These are phyloP conservation scores for Reutealis trisperma DNA, from an alignment of 345 rosid species.

Conservation along the genomic window DNA sequence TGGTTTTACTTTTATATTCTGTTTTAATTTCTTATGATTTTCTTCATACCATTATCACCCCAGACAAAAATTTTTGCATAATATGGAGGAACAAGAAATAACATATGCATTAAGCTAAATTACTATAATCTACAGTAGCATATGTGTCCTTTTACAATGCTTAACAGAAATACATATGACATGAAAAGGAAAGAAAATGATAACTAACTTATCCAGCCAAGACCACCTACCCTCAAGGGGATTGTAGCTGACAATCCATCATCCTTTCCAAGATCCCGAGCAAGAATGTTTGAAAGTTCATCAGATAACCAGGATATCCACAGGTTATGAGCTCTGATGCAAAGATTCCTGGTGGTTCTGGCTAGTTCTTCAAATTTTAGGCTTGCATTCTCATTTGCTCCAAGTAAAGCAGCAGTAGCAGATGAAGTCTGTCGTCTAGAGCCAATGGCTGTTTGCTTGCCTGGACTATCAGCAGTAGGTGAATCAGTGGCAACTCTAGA, in stretches of 20 bases:
- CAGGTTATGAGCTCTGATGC: conserved; percentile 82
- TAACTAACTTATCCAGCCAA: conserved; percentile 1
- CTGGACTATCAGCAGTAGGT: conserved; percentile 49
- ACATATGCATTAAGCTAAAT: not conserved
- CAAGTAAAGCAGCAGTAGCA: conserved; percentile 81
- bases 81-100: not conserved
- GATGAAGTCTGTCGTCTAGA: conserved; percentile 69
- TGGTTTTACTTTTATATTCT: not conserved
- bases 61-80: not conserved
- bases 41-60: not conserved
- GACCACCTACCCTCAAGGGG: conserved; percentile 66
- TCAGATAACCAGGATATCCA: conserved; percentile 91
- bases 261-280: conserved; percentile 65
- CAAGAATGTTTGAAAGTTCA: conserved; percentile 78
- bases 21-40: too few species aligned
- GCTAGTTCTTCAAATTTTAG: conserved; percentile 71
- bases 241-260: conserved; percentile 78
- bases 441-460: conserved; percentile 48
- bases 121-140: not conserved
- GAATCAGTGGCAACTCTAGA: conserved; percentile 48
- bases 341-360: conserved; percentile 59
- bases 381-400: conserved; percentile 75
- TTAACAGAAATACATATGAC: not conserved
- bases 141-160: not conserved
- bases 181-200: not conserved